phyloP scores from a whole-genome alignment of 2,329 filamentous ascomycete genomes.

The Colletotrichum theobromicola region DNA sequence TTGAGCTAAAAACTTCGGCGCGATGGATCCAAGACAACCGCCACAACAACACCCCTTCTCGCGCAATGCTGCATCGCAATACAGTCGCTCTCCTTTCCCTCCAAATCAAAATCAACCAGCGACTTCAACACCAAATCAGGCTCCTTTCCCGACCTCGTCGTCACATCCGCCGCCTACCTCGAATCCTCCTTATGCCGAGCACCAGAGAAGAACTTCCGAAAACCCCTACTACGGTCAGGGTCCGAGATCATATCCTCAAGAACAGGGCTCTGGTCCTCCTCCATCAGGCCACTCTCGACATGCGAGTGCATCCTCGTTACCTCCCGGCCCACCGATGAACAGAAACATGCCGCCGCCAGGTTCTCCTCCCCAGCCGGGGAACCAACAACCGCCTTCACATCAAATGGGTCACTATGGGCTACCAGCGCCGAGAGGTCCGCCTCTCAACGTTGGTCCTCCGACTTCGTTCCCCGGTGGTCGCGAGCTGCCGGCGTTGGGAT shows the following conservation, averaged over 20 bases:
- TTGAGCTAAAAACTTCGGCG: conserved; percentile 39
- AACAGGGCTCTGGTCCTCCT: conserved; percentile 31
- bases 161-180: conserved; percentile 13
- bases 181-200: conserved; percentile 33
- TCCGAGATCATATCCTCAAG: conserved; percentile 37
- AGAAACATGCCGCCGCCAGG: conserved; percentile 52
- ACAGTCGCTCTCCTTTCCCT: conserved; percentile 32
- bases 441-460: conserved; percentile 46
- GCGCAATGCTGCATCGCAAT: conserved; percentile 30
- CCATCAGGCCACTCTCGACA: conserved; percentile 44
- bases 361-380: conserved; percentile 46
- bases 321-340: conserved; percentile 39
- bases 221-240: conserved; percentile 44
- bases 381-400: conserved; percentile 33
- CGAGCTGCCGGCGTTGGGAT: conserved; percentile 56
- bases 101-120: conserved; percentile 1
- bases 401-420: conserved; percentile 46
- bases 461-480: conserved; percentile 54
- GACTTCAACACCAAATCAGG: conserved; percentile 19
- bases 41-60: conserved; percentile 37
- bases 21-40: conserved; percentile 38
- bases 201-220: conserved; percentile 46
- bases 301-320: conserved; percentile 50
- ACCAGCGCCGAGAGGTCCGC: conserved; percentile 50
- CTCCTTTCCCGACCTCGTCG: conserved; percentile 20